phyloP scores from a whole-genome alignment of 2,329 filamentous ascomycete species.

The Grosmannia huntii region DNA sequence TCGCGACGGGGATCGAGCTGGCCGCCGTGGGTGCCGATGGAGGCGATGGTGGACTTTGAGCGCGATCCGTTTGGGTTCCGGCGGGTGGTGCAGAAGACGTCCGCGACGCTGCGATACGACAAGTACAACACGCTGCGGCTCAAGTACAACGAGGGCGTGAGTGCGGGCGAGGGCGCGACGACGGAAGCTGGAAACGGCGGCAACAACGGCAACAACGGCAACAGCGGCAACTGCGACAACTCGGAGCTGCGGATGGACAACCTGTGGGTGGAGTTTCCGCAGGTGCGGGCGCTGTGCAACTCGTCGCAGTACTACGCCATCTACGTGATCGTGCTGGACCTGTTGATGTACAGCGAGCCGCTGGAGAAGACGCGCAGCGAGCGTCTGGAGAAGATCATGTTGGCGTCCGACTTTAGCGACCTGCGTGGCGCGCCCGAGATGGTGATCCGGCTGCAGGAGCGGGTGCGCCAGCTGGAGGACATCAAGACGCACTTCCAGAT shows the following conservation, averaged over 20 bases:
- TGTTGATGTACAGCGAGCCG: conserved; percentile 92
- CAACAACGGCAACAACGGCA: neutral
- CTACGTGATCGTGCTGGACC: conserved; percentile 94
- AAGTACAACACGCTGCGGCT: conserved; percentile 96
- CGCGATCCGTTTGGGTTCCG: conserved; percentile 95
- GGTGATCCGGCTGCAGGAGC: conserved; percentile 80
- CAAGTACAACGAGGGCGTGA: conserved; percentile 93
- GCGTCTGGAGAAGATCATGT: conserved; percentile 93
- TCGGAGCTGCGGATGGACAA: conserved; percentile 68
- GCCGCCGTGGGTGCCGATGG: conserved; percentile 97
- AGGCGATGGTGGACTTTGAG: conserved; percentile 96
- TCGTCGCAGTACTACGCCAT: conserved; percentile 95
- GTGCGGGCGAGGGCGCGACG: conserved; percentile 38
- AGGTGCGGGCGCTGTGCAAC: conserved; percentile 88
- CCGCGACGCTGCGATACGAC: conserved; percentile 85
- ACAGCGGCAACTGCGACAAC: neutral
- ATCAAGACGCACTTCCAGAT: conserved; percentile 96
- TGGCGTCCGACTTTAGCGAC: conserved; percentile 97
- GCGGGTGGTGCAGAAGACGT: conserved; percentile 91
- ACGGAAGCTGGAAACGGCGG: too few species aligned
- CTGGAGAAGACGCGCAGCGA: conserved; percentile 95
- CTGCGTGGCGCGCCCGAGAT: conserved; percentile 85
- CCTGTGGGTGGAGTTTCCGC: conserved; percentile 92
- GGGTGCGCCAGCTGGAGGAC: conserved; percentile 85
- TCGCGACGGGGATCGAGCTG: conserved; percentile 73